A percentile compares a stretch with the other conserved stretches of the same genome.
These are phyloP conservation scores for Cichorium intybus DNA, from an alignment of 140 eudicot genomes.

Conservation along the genomic window DNA sequence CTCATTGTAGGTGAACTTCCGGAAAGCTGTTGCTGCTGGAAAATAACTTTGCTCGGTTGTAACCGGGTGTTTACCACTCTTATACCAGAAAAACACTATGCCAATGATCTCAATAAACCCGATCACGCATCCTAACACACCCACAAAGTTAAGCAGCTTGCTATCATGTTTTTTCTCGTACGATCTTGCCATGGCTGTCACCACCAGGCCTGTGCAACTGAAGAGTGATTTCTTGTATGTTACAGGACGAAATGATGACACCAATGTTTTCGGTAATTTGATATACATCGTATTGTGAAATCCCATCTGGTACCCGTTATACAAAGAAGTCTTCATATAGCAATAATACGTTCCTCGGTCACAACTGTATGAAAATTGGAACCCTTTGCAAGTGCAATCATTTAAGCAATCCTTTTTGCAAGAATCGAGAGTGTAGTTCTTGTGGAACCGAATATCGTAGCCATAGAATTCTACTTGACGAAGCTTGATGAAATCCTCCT, in stretches of 20 bases:
- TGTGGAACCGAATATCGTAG: conserved; percentile 6
- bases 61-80: not conserved
- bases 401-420: conserved; percentile 31
- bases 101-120: conserved; percentile 22
- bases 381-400: conserved; percentile 34
- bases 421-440: conserved; percentile 18
- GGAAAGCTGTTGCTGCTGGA: conserved; percentile 19
- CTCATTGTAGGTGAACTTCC: conserved; percentile 27
- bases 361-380: conserved; percentile 16
- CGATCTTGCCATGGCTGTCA: conserved; percentile 4
- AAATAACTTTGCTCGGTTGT: conserved; percentile 8
- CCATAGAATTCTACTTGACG: conserved; percentile 21
- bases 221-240: not conserved
- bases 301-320: not conserved
- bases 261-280: not conserved
- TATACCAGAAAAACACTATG: conserved; percentile 15
- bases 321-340: conserved; percentile 16
- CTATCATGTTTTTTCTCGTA: conserved; percentile 4
- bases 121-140: conserved; percentile 7
- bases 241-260: not conserved
- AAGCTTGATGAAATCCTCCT: conserved; percentile 20
- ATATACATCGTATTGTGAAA: not conserved
- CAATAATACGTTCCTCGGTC: conserved; percentile 19
- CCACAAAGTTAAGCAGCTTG: conserved; percentile 13
- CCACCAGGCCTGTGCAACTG: not conserved